A percentile compares a stretch with the other conserved stretches of the same genome.
Evolutionary conservation across 108 stramenopile species (phyloP).

Genomic region (Nitzschia putrida): DNA sequence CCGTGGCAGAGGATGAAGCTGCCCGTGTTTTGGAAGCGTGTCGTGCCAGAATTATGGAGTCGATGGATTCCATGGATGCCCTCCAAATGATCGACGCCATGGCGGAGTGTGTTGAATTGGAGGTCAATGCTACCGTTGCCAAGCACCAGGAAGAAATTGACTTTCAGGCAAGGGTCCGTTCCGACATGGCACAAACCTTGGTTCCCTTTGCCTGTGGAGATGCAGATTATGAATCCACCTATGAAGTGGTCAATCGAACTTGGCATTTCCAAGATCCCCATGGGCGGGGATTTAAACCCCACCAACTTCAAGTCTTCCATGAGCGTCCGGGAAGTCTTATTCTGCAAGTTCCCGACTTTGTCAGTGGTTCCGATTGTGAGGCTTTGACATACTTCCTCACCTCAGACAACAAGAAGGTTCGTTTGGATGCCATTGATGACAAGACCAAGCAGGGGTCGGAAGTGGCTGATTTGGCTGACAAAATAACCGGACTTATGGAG

Average conservation of each 20-base stretch:
- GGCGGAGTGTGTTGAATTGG: slow-evolving; percentile 52
- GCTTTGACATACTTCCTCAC: slow-evolving; percentile 41
- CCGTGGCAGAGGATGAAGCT: slow-evolving; percentile 47
- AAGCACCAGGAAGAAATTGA: slow-evolving; percentile 59
- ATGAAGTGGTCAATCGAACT: slow-evolving; percentile 32
- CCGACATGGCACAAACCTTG: slow-evolving; percentile 50
- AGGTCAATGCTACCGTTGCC: slow-evolving; percentile 43
- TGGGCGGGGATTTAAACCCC: neutral
- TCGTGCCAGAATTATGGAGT: slow-evolving; percentile 16
- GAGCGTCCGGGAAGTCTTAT: slow-evolving; percentile 54
- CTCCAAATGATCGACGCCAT: slow-evolving; percentile 38
- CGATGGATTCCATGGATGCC: slow-evolving; percentile 7
- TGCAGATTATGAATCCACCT: slow-evolving; percentile 42
- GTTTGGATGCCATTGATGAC: slow-evolving; percentile 6
- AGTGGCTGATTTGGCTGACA: slow-evolving; percentile 3
- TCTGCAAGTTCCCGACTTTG: slow-evolving; percentile 58
- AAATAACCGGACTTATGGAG: slow-evolving; percentile 10
- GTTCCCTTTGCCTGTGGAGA: slow-evolving; percentile 75
- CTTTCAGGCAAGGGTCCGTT: slow-evolving; percentile 57
- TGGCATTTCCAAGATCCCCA: slow-evolving; percentile 32
- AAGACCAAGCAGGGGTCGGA: slow-evolving; percentile 5
- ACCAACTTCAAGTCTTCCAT: slow-evolving; percentile 46
- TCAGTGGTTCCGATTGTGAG: slow-evolving; percentile 60
- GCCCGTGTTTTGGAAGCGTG: slow-evolving; percentile 45
- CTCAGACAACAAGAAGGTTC: slow-evolving; percentile 3